Conservation (phyloP, 495 filamentous ascomycete species). For the Xylaria intraflava region DNA sequence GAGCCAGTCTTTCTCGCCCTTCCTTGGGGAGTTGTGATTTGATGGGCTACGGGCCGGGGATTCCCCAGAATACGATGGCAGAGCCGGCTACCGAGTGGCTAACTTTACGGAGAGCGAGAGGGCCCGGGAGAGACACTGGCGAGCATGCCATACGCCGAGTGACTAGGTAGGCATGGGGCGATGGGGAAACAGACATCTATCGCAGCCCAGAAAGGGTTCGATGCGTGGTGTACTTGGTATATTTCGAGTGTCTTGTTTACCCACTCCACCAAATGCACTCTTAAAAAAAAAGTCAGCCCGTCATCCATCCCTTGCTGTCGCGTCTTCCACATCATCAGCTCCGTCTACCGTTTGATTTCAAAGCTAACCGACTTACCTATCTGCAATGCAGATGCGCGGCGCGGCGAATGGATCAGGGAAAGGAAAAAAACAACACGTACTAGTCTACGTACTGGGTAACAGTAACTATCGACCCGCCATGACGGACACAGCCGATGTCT, state of each 20-base stretch:
- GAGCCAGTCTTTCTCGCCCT: too few species aligned
- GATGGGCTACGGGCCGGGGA: slow-evolving; percentile 4
- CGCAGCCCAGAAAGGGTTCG: too few species aligned
- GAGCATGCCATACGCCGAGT: neutral
- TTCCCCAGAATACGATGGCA: neutral
- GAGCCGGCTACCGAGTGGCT: slow-evolving; percentile 1
- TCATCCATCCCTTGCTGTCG: neutral
- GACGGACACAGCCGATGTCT: neutral
- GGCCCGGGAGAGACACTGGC: neutral
- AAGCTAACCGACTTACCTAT: neutral
- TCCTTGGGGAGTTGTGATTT: neutral
- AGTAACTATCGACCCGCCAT: neutral
- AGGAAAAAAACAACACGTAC: too few species aligned
- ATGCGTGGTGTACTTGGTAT: too few species aligned
- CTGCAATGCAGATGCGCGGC: too few species aligned
- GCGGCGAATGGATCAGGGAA: neutral
- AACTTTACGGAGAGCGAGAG: slow-evolving; percentile 3
- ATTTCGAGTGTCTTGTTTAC: too few species aligned
- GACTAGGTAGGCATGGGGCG: too few species aligned
- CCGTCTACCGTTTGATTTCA: neutral
- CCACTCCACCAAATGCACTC: neutral
- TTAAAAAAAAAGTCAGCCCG: neutral
- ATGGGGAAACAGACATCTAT: too few species aligned
- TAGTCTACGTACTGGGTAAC: neutral
- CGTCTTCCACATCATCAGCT: neutral